Conservation (phyloP, 2,329 filamentous ascomycete genomes). For the Neoascochyta sp. region DNA sequence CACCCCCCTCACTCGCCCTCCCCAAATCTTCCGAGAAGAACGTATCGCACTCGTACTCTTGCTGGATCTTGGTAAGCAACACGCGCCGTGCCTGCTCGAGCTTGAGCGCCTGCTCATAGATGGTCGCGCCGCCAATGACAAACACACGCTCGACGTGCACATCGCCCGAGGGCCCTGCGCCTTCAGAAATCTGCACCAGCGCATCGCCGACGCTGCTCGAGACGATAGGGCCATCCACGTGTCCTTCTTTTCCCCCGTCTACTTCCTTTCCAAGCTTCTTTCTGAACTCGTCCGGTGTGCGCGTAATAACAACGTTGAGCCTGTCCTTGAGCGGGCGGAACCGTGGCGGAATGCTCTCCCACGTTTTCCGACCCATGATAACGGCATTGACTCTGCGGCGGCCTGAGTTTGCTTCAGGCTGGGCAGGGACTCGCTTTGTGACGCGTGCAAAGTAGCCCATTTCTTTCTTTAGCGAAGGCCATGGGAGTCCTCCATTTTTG, state of each 20-base stretch:
- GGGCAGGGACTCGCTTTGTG: too few species aligned
- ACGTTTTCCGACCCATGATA: slow-evolving; percentile 97
- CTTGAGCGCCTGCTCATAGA: slow-evolving; percentile 70
- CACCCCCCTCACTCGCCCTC: slow-evolving; percentile 40
- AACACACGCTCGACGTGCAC: slow-evolving; percentile 52
- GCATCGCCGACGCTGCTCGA: slow-evolving; percentile 51
- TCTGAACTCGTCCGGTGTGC: slow-evolving; percentile 31
- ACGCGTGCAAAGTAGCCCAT: slow-evolving; percentile 94
- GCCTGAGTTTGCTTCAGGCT: too few species aligned
- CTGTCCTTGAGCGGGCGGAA: slow-evolving; percentile 78
- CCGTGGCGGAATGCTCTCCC: slow-evolving; percentile 77
- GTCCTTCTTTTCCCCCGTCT: not conserved
- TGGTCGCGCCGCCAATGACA: slow-evolving; percentile 84
- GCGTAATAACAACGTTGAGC: slow-evolving; percentile 76
- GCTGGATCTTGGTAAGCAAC: slow-evolving; percentile 64
- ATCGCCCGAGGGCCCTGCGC: not conserved
- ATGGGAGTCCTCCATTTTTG: slow-evolving; percentile 71
- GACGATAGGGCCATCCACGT: slow-evolving; percentile 48
- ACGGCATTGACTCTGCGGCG: slow-evolving; percentile 59
- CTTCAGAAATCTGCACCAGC: slow-evolving; percentile 52
- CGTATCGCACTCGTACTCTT: slow-evolving; percentile 72
- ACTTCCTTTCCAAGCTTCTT: slow-evolving; percentile 5
- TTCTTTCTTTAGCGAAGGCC: slow-evolving; percentile 83
- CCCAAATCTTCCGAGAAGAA: slow-evolving; percentile 64
- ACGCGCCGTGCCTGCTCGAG: slow-evolving; percentile 58